Base-by-base conservation (phyloP, 2,329 filamentous ascomycete species). In the Penicillium sp. region DNA sequence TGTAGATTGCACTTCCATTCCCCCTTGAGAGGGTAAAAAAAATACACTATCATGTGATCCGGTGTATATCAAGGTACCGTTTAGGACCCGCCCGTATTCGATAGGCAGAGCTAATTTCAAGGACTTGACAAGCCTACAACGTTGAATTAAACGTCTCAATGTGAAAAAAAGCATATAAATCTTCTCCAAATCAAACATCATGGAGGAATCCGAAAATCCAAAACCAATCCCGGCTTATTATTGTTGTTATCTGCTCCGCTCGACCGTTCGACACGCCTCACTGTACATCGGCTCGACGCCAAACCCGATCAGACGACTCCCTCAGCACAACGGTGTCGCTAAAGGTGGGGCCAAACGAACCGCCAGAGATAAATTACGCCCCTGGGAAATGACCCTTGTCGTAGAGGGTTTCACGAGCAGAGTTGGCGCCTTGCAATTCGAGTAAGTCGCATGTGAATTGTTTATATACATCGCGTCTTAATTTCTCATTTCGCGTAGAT, bases 231-330 rank as follows among this genome's bases (percentile, higher is more conserved):
- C 93, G 10, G 88, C 93, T 1, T 88, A 97, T 63, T 97, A 97
- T 72, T 91, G 90, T 65, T 95, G 94, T 71, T 97, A 99, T 73
- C 84, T 97, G 17, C 84, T 97, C 37, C 89, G 93, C 21, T 97
- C 93, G 0, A 92, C 88, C 0, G 82, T 92, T 10, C 83, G 85
- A 46, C 86, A 86, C 70, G 82, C 84, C 29, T 78, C 74, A 46
- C 82, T 93, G 29, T 99, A 99, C 75, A 89, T 97, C 54, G 94
- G 94, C 53, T 96, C 91, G 43, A 97, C 94, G 1, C 93, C 93
- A 0, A 87, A 97, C 70, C 93, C 94, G 42, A 86, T 87, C 1
- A 84, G 93, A 58, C 89, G 94, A 15, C 81, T 97, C 25, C 87
- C 86, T 61, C 94, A 97, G 73, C 94, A 99, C 77, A 99, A 99